Evolutionary conservation across 495 filamentous ascomycete species (phyloP), one percentile per base, ranked within the genome.

Genomic region (Talaromyces trachyspermus): DNA sequence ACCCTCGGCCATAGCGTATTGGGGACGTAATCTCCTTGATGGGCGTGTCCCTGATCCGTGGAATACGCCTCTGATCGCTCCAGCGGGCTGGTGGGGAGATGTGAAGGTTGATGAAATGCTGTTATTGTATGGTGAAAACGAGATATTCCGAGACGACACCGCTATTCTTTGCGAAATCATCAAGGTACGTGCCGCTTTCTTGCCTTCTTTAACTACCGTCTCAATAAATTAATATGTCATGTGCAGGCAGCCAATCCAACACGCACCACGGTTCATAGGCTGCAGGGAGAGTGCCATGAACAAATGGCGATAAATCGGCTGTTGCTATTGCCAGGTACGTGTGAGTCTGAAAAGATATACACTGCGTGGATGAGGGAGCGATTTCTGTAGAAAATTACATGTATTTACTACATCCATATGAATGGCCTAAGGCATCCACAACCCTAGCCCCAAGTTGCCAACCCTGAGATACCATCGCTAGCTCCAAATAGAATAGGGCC

Each of bases 61-160:
- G 35, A 44, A 44, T 41, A 26, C 32, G 0, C 33, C 23, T 5
- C 2, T 46, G 29, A 26, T 9, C 6, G 39, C 41, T 29, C 14
- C n/a, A 1, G 39, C 40, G 25, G 37, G 36, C 1, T 54, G 52
- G 52, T 51, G 43, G 40, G 9, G 32, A 15, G 45, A 41, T 9
- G 7, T 45, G 29, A 41, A 41, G 22, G 49, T 51, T 5, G 49
- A 32, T 1, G 26, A 54, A 8, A 27, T 50, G 7, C 15, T 40
- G 25, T 22, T 47, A 14, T 3, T 40, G 0, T 35, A 42, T 8
- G 52, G 52, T 15, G 48, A 35, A 11, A 18, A 32, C 14, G 52
- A 54, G 33, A 42, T 54, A 3, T 26, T 51, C 29, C 26, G 30
- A 25, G 52, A 54, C 42, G 29, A 45, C 25, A 50, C 51, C 18